Conservation (phyloP, 306 rosid species). For the Malus fusca region DNA sequence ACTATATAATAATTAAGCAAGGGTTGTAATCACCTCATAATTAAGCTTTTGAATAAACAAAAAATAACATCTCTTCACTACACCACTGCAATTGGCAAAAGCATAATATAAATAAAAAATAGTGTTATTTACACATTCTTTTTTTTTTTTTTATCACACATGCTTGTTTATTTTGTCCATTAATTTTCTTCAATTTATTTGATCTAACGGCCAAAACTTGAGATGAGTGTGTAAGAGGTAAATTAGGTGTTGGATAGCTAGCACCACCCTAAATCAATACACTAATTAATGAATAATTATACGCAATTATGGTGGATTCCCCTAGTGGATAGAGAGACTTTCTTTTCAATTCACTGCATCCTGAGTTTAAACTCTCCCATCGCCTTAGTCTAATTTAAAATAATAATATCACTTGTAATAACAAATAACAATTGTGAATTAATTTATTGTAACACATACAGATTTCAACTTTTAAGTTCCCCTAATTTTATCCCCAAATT, state of each 20-base stretch:
- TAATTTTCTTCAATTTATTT: too few relatives aligned
- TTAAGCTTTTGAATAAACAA: neutral
- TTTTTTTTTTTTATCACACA: too few relatives aligned
- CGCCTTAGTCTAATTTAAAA: neutral
- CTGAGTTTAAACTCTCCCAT: neutral
- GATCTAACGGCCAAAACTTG: rapidly evolving
- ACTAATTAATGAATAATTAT: neutral
- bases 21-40: neutral
- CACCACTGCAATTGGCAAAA: neutral
- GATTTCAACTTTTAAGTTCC: neutral
- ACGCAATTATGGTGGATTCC: neutral
- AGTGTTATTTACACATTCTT: too few relatives aligned
- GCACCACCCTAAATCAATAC: too few relatives aligned
- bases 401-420: too few relatives aligned
- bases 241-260: too few relatives aligned
- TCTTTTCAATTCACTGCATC: too few relatives aligned
- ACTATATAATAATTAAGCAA: neutral
- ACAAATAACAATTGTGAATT: too few relatives aligned
- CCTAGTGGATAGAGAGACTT: neutral
- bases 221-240: too few relatives aligned
- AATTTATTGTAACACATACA: neutral
- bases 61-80: neutral
- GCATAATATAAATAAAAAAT: neutral
- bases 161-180: too few relatives aligned
- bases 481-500: neutral